Conservation (phyloP, 441 rosid species). For the Brassica balearica region DNA sequence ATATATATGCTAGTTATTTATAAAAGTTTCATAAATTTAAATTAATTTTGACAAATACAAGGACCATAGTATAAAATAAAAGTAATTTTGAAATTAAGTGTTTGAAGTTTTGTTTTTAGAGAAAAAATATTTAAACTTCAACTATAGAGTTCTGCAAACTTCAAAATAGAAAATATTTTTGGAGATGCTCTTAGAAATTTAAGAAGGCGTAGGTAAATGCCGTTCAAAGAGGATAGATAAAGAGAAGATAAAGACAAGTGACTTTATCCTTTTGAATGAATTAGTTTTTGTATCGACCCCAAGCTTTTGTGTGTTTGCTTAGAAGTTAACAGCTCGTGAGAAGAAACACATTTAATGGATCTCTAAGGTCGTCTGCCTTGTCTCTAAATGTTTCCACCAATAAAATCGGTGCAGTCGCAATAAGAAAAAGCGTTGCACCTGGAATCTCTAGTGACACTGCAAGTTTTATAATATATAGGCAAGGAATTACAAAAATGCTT, state of each 20-base stretch:
- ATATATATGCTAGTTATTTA: too few relatives aligned
- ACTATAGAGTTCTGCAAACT: too few relatives aligned
- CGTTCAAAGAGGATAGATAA: background rate
- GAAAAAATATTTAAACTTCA: too few relatives aligned
- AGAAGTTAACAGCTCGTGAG: background rate
- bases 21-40: too few relatives aligned
- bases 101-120: too few relatives aligned
- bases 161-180: too few relatives aligned
- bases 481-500: background rate
- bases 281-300: slow-evolving; percentile 27
- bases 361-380: background rate
- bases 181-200: background rate
- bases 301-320: slow-evolving; percentile 18
- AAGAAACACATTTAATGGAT: background rate
- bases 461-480: background rate
- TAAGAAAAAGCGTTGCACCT: slow-evolving; percentile 27
- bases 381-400: background rate
- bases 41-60: too few relatives aligned
- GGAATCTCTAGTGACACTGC: slow-evolving; percentile 24
- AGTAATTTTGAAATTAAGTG: too few relatives aligned
- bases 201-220: background rate
- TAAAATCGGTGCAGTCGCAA: slow-evolving; percentile 2
- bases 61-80: too few relatives aligned
- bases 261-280: slow-evolving; percentile 9
- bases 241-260: slow-evolving; percentile 20